Base-by-base conservation (phyloP, 805 yeast genomes). In the Pichia nakasei region DNA sequence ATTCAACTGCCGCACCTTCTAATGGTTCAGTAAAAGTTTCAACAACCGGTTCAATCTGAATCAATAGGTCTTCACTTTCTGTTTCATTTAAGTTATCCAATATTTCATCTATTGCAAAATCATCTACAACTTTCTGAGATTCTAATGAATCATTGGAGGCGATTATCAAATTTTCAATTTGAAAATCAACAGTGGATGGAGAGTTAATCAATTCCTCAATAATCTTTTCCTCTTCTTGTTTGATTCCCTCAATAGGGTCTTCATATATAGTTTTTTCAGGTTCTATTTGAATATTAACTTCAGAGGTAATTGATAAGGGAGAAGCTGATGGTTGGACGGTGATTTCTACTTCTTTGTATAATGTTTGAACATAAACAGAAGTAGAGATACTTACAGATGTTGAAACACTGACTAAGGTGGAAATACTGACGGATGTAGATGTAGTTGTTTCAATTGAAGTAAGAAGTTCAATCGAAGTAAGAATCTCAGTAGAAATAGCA, bases 401-500 rank as follows among this genome's bases (percentile, higher is more conserved):
- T 11, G 9, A 7, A 2, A 29, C 17, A 29, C 32, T 29, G 5
- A n/a, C 8, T 13, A 29, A n/a, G 4, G 32, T 29, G 2, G 35
- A 32, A 17, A 13, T n/a, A 5, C 9, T 7, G 11, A 32, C 19
- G 4, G 35, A 32, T 18, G 35, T 32, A 2, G 19, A 18, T 9
- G 35, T 32, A 24, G 32, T 37, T 2, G 42, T 40, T 31, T 47
- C 44, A 15, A 46, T 41, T 12, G 36, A 42, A 17, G 46, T 48
- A 20, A 48, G 42, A 3, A 39, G 27, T 29, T 45, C 39, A 26
- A 40, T 31, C 6, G 48, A 45, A 12, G 49, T 47, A 13, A 21
- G 34, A 15, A 41, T 35, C n/a, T 44, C 45, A 4, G 46, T 44
- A 29, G 45, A 44, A 20, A 43, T 45, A 4, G 48, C 35, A 24